Percentiles rank a stretch among this genome's conserved stretches.
Conservation (phyloP, 2,329 filamentous ascomycete species). For the Fusarium udum region DNA sequence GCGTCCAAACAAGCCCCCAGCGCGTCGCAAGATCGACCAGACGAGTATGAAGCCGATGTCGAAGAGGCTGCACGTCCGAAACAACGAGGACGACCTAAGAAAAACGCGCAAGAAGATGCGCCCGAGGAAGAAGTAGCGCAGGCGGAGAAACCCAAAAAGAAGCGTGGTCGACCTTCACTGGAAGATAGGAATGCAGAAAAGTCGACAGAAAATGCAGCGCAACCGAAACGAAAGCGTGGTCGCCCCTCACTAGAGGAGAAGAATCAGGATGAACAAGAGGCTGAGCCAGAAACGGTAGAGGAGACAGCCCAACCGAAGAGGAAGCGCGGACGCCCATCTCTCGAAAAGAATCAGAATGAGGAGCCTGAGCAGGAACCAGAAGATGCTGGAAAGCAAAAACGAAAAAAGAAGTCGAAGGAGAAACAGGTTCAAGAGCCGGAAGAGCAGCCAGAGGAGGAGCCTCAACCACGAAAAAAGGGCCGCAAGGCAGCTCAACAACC, state of each 20-base stretch:
- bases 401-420: constrained; percentile 21
- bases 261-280: constrained; percentile 2
- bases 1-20: constrained; percentile 48
- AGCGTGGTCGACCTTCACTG: constrained; percentile 44
- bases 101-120: constrained; percentile 1
- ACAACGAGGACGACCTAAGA: constrained; percentile 33
- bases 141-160: constrained; percentile 30
- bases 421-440: constrained; percentile 9
- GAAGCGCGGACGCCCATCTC: constrained; percentile 50
- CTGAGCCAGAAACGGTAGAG: constrained; percentile 7
- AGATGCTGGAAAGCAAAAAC: constrained; percentile 26
- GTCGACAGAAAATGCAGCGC: constrained; percentile 29
- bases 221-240: constrained; percentile 50
- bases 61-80: constrained; percentile 40
- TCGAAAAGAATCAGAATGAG: constrained; percentile 22
- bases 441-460: constrained; percentile 18
- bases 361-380: not conserved
- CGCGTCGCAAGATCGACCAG: constrained; percentile 41
- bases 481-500: constrained; percentile 15
- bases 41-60: constrained; percentile 39
- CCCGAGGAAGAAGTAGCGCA: constrained; percentile 9
- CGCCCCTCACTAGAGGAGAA: constrained; percentile 44
- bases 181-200: constrained; percentile 22
- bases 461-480: constrained; percentile 21
- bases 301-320: constrained; percentile 45